A percentile compares a stretch with the other conserved stretches of the same genome.
Evolutionary conservation across 2,329 filamentous ascomycete species (phyloP).

Genomic region (Aspergillus felis): DNA sequence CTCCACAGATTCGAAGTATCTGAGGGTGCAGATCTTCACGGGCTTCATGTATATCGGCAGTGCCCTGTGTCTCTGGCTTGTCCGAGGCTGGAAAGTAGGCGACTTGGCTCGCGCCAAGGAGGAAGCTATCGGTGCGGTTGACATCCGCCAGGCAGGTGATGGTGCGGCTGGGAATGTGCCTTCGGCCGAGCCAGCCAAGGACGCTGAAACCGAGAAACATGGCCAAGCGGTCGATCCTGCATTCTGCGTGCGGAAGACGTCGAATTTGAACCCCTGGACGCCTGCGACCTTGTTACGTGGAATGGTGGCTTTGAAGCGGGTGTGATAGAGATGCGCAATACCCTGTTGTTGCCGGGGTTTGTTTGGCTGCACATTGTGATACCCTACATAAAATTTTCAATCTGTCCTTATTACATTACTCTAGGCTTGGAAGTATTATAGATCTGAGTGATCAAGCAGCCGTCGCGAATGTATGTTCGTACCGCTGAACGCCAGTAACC

Average conservation of each 20-base stretch:
- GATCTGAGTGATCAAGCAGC: neutral
- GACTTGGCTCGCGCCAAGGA: constrained; percentile 20
- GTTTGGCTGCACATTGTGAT: neutral
- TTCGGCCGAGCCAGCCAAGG: neutral
- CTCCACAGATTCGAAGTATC: constrained; percentile 28
- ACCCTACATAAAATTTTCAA: neutral
- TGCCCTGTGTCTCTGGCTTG: constrained; percentile 45
- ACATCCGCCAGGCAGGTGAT: neutral
- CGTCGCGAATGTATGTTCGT: neutral
- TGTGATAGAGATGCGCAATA: constrained; percentile 15
- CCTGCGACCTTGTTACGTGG: constrained; percentile 23
- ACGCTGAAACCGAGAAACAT: constrained; percentile 10
- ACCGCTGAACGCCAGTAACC: neutral
- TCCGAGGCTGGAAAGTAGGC: constrained; percentile 39
- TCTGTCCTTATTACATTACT: neutral
- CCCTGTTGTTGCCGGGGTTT: too few species aligned
- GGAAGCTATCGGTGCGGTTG: constrained; percentile 2
- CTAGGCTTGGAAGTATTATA: neutral
- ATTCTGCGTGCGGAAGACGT: neutral
- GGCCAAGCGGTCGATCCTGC: constrained; percentile 4
- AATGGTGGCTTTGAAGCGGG: constrained; percentile 29
- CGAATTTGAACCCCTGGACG: constrained; percentile 21
- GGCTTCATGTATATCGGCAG: constrained; percentile 59
- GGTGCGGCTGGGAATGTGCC: neutral
- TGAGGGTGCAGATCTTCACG: constrained; percentile 51